These are phyloP conservation scores for Luffa acutangula DNA, from an alignment of 306 rosid species.

Conservation along the genomic window DNA sequence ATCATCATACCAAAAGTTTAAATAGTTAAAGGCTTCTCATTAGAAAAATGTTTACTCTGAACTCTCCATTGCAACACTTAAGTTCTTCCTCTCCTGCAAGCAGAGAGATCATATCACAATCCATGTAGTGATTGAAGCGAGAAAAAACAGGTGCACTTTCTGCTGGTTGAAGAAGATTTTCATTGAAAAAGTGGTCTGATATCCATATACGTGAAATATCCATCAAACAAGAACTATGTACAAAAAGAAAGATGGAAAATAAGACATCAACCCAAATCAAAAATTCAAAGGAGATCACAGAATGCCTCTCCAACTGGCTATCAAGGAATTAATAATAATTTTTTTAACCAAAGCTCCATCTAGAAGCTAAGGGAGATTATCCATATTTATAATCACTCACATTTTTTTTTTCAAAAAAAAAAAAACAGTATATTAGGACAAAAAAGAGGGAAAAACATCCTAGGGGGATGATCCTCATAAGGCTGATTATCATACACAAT, in stretches of 20 bases:
- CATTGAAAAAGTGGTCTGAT: background rate
- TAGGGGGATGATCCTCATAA: background rate
- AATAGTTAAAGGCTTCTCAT: constrained; percentile 2
- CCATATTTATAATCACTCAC: background rate
- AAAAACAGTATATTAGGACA: too few relatives aligned
- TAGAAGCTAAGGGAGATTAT: background rate
- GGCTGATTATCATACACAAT: background rate
- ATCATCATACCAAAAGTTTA: constrained; percentile 8
- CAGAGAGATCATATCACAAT: constrained; percentile 9
- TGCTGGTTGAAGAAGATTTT: background rate
- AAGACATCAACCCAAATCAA: background rate
- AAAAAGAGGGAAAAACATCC: background rate
- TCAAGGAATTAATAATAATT: background rate
- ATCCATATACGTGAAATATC: background rate
- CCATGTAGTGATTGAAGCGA: background rate
- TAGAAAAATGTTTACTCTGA: constrained; percentile 38
- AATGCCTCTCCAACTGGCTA: background rate
- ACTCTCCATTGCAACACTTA: constrained; percentile 32
- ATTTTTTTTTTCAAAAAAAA: background rate
- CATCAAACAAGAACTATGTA: background rate
- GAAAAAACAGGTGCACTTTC: background rate
- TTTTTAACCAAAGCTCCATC: background rate
- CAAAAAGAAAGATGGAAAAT: background rate
- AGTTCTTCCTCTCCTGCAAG: constrained; percentile 45
- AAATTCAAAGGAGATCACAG: background rate